Conservation (phyloP, 2,329 filamentous ascomycete genomes). For the Xylogone sp. region DNA sequence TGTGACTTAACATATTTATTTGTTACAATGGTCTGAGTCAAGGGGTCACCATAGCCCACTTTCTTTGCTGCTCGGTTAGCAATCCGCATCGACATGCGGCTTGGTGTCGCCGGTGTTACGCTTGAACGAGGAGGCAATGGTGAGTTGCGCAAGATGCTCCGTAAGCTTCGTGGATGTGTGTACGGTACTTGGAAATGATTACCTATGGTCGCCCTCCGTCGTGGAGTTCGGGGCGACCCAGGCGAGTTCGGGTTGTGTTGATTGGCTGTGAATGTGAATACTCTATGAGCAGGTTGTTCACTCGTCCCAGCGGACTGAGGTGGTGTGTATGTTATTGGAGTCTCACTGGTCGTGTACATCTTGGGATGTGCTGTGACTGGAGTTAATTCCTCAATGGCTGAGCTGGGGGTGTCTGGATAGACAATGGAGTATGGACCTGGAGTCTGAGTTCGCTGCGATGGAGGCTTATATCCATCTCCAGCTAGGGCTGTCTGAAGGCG, state of each 20-base stretch:
- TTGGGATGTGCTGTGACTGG: conserved; percentile 15
- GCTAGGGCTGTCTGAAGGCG: conserved; percentile 24
- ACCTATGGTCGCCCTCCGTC: conserved; percentile 34
- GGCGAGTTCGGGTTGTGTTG: conserved; percentile 14
- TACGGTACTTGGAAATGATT: conserved; percentile 37
- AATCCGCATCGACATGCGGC: conserved; percentile 50
- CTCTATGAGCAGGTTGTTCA: conserved; percentile 15
- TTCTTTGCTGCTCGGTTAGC: conserved; percentile 43
- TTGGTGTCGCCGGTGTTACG: conserved; percentile 47
- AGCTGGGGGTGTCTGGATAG: conserved; percentile 28
- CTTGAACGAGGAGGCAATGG: conserved; percentile 52
- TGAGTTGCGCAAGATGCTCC: conserved; percentile 64
- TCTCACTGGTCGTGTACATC: conserved; percentile 11
- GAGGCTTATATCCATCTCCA: conserved; percentile 16
- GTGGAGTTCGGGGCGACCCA: conserved; percentile 33
- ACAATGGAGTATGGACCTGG: conserved; percentile 27
- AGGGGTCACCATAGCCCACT: conserved; percentile 59
- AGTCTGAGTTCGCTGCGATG: conserved; percentile 26
- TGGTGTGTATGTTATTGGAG: conserved; percentile 26
- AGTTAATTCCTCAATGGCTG: conserved; percentile 17
- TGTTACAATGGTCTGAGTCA: conserved; percentile 61
- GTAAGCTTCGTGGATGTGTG: conserved; percentile 53
- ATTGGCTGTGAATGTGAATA: conserved; percentile 25
- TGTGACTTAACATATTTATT: conserved; percentile 60
- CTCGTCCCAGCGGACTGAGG: conserved; percentile 26